These are phyloP conservation scores for Truncatella angustata DNA, from an alignment of 2,329 filamentous ascomycete species.

Conservation along the genomic window DNA sequence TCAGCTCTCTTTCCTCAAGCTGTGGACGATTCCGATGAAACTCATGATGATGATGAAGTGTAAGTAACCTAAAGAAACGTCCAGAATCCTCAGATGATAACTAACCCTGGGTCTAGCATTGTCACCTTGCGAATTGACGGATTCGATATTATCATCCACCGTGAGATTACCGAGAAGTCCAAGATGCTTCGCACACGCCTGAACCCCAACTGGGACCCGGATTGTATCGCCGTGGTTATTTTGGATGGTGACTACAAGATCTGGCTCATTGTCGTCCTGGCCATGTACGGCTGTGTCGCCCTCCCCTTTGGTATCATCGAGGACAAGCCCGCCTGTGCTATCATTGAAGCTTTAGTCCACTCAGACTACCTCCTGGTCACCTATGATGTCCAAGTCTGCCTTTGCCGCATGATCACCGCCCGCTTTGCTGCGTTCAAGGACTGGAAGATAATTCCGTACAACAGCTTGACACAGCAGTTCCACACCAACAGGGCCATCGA, in stretches of 20 bases:
- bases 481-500: background rate
- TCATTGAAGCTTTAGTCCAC: background rate
- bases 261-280: background rate
- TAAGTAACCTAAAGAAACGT: too few relatives aligned
- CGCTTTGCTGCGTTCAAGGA: background rate
- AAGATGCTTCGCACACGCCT: background rate
- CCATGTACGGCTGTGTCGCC: background rate
- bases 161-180: background rate
- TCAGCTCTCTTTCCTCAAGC: background rate
- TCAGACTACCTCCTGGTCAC: background rate
- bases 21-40: background rate
- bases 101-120: background rate
- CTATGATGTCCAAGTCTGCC: background rate
- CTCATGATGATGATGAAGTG: too few relatives aligned
- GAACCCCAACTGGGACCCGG: background rate
- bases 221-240: background rate
- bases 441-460: background rate
- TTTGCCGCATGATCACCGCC: background rate
- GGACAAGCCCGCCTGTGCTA: background rate
- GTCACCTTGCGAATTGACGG: background rate
- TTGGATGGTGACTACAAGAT: background rate
- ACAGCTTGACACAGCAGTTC: background rate
- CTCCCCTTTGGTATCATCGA: background rate
- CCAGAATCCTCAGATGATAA: background rate
- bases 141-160: background rate